phyloP scores from a whole-genome alignment of 2,329 filamentous ascomycete genomes.

The Plectosphaerella plurivora region DNA sequence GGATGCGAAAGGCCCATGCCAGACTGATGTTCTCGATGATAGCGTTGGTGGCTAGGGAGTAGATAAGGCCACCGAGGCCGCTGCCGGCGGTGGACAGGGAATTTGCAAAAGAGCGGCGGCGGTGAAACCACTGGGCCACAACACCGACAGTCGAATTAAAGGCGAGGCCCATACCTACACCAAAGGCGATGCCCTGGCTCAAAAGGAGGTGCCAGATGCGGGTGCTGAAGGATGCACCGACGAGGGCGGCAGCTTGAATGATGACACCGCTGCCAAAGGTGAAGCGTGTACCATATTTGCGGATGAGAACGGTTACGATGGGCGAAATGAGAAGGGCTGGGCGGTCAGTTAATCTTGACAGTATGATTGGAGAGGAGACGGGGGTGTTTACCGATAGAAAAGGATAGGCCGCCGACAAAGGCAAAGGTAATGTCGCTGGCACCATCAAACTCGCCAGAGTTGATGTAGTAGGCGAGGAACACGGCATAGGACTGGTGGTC shows the following conservation, averaged over 20 bases:
- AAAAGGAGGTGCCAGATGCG: constrained; percentile 74
- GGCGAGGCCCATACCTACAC: constrained; percentile 72
- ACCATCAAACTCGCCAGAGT: constrained; percentile 56
- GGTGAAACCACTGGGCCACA: constrained; percentile 71
- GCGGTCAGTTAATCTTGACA: constrained; percentile 18
- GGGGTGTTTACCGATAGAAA: constrained; percentile 41
- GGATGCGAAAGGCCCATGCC: constrained; percentile 61
- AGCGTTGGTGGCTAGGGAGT: constrained; percentile 62
- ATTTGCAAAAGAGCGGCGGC: constrained; percentile 64
- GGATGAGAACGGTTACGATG: constrained; percentile 56
- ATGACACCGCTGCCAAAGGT: constrained; percentile 62
- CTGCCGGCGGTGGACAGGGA: constrained; percentile 64
- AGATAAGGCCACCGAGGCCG: constrained; percentile 69
- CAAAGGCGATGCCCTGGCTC: constrained; percentile 70
- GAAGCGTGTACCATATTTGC: constrained; percentile 57
- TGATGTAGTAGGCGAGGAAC: constrained; percentile 53
- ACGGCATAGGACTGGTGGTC: constrained; percentile 45
- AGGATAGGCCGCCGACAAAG: constrained; percentile 70
- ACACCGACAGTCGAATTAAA: constrained; percentile 67
- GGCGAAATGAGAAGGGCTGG: constrained; percentile 63
- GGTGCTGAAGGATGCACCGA: constrained; percentile 65
- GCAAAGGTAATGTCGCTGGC: constrained; percentile 65
- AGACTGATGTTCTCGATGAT: constrained; percentile 63
- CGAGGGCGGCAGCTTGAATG: constrained; percentile 60
- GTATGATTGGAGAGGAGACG: background rate